Percentiles rank a stretch among this genome's conserved stretches.
phyloP scores from a whole-genome alignment of 2,329 filamentous ascomycete species.

The Colletotrichum sp. region DNA sequence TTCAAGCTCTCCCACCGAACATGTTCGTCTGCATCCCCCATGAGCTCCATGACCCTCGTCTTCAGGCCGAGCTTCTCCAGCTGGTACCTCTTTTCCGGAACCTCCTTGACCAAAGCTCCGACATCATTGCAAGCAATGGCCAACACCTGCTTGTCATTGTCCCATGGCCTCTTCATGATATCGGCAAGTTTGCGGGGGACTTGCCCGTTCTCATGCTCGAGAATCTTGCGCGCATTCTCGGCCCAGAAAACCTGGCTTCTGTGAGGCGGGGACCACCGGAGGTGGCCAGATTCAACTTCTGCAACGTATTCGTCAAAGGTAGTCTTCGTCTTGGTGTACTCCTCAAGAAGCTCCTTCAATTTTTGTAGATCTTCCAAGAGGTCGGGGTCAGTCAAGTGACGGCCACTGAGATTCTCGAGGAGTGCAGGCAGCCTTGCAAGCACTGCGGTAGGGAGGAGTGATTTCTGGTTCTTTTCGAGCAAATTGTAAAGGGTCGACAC shows the following conservation, averaged over 20 bases:
- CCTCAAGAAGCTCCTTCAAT: constrained; percentile 68
- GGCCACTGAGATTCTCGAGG: constrained; percentile 66
- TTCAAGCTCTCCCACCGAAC: constrained; percentile 93
- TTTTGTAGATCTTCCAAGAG: constrained; percentile 66
- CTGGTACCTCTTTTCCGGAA: constrained; percentile 80
- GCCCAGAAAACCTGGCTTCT: constrained; percentile 88
- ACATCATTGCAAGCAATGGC: constrained; percentile 95
- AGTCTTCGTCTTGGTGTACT: constrained; percentile 73
- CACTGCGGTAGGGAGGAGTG: constrained; percentile 82
- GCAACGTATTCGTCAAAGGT: constrained; percentile 90
- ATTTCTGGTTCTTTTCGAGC: constrained; percentile 71
- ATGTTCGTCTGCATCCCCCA: constrained; percentile 86
- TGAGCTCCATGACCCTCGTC: constrained; percentile 88
- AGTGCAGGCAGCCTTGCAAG: constrained; percentile 79
- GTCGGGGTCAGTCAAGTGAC: constrained; percentile 69
- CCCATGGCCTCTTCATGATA: constrained; percentile 77
- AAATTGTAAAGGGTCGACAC: constrained; percentile 91
- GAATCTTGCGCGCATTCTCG: constrained; percentile 86
- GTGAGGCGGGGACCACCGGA: constrained; percentile 93
- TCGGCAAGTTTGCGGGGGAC: constrained; percentile 83
- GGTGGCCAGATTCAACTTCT: constrained; percentile 84
- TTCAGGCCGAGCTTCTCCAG: constrained; percentile 88
- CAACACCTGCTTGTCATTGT: constrained; percentile 84
- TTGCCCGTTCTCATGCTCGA: constrained; percentile 82
- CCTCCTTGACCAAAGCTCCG: constrained; percentile 85